Evolutionary conservation across 1,284 basidiomycete species (phyloP).

Genomic region (Veloporphyrellus conicus): DNA sequence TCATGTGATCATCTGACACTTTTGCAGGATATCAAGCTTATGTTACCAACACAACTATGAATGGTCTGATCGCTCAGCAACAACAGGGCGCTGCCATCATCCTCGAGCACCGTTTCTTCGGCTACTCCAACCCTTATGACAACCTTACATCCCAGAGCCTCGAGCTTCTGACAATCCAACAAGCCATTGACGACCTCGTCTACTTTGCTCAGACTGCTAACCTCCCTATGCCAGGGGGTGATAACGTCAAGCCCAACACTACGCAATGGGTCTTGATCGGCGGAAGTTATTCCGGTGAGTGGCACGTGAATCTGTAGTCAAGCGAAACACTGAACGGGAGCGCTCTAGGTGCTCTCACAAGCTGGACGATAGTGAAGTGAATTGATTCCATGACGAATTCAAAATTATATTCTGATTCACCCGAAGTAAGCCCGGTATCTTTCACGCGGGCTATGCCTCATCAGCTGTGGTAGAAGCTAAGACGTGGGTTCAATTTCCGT

Average conservation of each 20-base stretch:
- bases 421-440: conserved; percentile 54
- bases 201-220: conserved; percentile 66
- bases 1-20: conserved; percentile 38
- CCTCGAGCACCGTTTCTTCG: conserved; percentile 56
- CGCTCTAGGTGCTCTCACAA: conserved; percentile 49
- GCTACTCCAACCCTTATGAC: conserved; percentile 53
- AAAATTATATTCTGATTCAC: background rate
- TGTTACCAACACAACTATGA: conserved; percentile 61
- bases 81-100: conserved; percentile 60
- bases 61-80: conserved; percentile 64
- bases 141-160: conserved; percentile 60
- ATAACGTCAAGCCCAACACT: conserved; percentile 50
- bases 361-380: conserved; percentile 70
- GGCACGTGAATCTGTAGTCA: background rate
- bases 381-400: conserved; percentile 15
- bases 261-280: conserved; percentile 68
- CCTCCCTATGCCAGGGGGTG: conserved; percentile 64
- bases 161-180: conserved; percentile 59
- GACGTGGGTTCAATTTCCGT: conserved; percentile 33
- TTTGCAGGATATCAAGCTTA: conserved; percentile 49
- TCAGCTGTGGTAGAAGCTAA: conserved; percentile 71
- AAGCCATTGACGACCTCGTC: conserved; percentile 66
- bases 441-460: conserved; percentile 66
- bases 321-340: background rate
- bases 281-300: conserved; percentile 61